Base-by-base conservation (phyloP, 768 basidiomycete species). In the Leccinum barrowsii region DNA sequence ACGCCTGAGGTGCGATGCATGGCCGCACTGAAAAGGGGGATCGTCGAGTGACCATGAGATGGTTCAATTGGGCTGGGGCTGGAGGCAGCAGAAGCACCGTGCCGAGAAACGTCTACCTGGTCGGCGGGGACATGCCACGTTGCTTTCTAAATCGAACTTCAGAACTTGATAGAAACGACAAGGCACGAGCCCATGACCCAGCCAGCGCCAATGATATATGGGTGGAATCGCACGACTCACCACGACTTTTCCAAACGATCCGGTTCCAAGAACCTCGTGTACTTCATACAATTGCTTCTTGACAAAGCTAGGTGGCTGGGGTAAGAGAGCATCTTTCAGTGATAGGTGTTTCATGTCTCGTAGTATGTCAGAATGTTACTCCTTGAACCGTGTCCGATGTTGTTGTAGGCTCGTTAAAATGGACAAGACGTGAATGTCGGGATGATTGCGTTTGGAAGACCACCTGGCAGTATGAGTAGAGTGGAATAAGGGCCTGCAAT, bases 221-320 rank as follows among this genome's bases (percentile, higher is more conserved):
- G 3, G 19, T 13, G 30, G 28, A 24, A 40, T 30, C 19, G 69
- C 69, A 55, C 47, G 17, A 75, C 77, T 75, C 66, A 91, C 89
- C 72, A 93, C 80, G 50, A 98, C 96, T 70, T 92, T 92, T 24
- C 94, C 94, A 74, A 96, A 97, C 0, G 92, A 86, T 3, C 94
- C 94, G 13, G 81, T 80, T 5, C 94, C 94, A 4, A 95, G 77
- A 4, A 85, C 78, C 28, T 87, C 80, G 58, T 89, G 84, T 1
- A 89, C 74, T 59, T 87, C 86, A 65, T 93, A 92, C 22, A 78
- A 69, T 72, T 89, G 91, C 80, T 96, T 97, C 81, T 94, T 94
- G 62, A 70, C 74, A 70, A 91, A 95, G 56, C 90, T 92, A 0
- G 90, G 80, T 0, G 94, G 94, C 66, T 96, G 93, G 0, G 87